Evolutionary conservation across 192 early-diverging fungal genomes (phyloP).

Genomic region (Backusella westeae): DNA sequence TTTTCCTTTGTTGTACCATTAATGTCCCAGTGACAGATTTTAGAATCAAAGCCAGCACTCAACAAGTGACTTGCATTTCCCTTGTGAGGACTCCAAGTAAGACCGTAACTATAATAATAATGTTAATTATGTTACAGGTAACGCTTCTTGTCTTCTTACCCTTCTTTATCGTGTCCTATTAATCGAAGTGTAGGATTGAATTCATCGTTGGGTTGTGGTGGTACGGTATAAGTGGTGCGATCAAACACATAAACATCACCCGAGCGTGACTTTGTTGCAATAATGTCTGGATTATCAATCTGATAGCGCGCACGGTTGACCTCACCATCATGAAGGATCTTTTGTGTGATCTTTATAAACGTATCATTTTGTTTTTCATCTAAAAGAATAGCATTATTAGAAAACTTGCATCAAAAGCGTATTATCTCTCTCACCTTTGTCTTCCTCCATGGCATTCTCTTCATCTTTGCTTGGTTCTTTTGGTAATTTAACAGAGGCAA

Average conservation of each 20-base stretch:
- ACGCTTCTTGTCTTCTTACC: conserved; percentile 45
- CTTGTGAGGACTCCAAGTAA: conserved; percentile 85
- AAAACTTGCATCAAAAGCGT: too few species aligned
- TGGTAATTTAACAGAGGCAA: conserved; percentile 77
- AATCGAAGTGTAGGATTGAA: conserved; percentile 87
- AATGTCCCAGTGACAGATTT: conserved; percentile 95
- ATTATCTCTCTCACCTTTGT: background rate
- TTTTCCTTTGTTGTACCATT: conserved; percentile 74
- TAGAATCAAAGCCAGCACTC: conserved; percentile 90
- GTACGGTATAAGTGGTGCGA: conserved; percentile 82
- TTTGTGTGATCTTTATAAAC: conserved; percentile 90
- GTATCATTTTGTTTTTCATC: conserved; percentile 45
- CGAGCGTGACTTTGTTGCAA: conserved; percentile 89
- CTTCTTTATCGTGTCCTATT: conserved; percentile 90
- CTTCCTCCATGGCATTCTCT: conserved; percentile 26
- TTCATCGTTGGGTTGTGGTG: conserved; percentile 67
- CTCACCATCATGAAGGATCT: conserved; percentile 96
- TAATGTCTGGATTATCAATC: conserved; percentile 94
- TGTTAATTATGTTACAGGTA: too few species aligned
- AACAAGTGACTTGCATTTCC: conserved; percentile 72
- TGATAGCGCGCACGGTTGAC: conserved; percentile 98
- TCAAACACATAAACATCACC: conserved; percentile 98
- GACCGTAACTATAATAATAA: conserved; percentile 66
- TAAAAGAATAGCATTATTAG: background rate
- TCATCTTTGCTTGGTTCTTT: conserved; percentile 9